Evolutionary conservation across 2,329 filamentous ascomycete species (phyloP), one percentile per base, ranked within the genome.

Genomic region (Peltaster fructicola): DNA sequence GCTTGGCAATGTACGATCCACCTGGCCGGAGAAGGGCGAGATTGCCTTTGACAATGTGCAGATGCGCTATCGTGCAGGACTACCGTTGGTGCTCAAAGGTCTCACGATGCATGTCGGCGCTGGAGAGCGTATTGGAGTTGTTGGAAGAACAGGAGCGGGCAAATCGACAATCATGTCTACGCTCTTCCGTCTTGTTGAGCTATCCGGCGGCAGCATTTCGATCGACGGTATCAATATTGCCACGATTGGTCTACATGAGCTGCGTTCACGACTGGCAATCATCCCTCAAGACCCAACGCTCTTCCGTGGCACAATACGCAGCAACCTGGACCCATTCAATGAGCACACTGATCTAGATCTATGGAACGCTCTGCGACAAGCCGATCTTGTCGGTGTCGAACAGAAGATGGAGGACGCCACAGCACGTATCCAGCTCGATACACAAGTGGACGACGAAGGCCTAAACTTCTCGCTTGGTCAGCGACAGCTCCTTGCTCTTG

Each of bases 401-500:
- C 48, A 52, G 14, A 41, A 47, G 8, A 54, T 60, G 22, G 46
- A 52, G 7, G 52, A 62, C 27, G 40, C 38, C 8, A 51, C 54
- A 52, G n/a, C 50, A 51, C 70, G 77, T 28, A 76, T 92, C 32
- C 72, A 81, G 36, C 73, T 98, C 12, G 85, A 95, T 51, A 75
- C 67, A 9, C 44, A 69, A 2, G 85, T 95, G 3, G 82, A 93
- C 40, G 88, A 95, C 46, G 85, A 93, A 54, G 88, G 88, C 0
- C 64, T 92, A 32, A 95, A 95, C 53, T 93, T 92, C 59, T 91
- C 81, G 0, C 72, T 95, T 7, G 85, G 85, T 5, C 85, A 95
- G 54, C 71, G 88, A 3, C 88, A 95, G 52, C 68, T 95, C 23
- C 91, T 95, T 77, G 88, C 88, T 1, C 63, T 98, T 1, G 84